Evolutionary conservation across 208 protist species (phyloP).

Genomic region (Leishmania mexicana): DNA sequence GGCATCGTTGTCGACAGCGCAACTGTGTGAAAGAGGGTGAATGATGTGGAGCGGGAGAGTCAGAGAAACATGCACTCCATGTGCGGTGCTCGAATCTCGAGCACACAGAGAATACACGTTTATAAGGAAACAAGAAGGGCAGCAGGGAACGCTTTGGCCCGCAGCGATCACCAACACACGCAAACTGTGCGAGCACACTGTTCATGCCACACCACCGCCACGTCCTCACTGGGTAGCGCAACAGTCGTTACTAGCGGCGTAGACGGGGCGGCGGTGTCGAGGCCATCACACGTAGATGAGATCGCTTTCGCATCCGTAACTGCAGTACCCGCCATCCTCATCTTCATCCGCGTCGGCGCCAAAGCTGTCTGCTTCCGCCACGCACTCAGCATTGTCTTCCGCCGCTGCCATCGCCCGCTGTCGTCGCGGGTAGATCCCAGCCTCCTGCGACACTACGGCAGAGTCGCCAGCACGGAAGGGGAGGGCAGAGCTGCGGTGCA

Average conservation of each 20-base stretch:
- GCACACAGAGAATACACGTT: not conserved
- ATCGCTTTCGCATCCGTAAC: conserved; percentile 22
- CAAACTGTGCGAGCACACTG: not conserved
- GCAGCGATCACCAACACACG: not conserved
- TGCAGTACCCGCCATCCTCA: conserved; percentile 26
- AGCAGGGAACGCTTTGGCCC: not conserved
- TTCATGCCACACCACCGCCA: not conserved
- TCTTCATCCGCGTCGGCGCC: conserved; percentile 10
- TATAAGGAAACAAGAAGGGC: not conserved
- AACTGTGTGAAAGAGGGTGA: not conserved
- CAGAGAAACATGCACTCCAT: not conserved
- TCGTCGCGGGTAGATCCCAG: not conserved
- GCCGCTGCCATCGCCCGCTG: not conserved
- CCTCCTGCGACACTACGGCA: not conserved
- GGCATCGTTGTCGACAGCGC: not conserved
- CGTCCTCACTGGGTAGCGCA: not conserved
- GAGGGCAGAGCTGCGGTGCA: not conserved
- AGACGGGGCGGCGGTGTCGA: not conserved
- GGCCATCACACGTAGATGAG: conserved; percentile 15
- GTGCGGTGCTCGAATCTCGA: not conserved
- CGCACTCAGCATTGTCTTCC: conserved; percentile 7
- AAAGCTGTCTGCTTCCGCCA: not conserved
- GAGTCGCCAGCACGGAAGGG: not conserved
- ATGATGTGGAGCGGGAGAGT: not conserved
- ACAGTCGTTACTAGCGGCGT: too few relatives aligned